Conservation (phyloP, 441 rosid species). For the Omphalea diandra region DNA sequence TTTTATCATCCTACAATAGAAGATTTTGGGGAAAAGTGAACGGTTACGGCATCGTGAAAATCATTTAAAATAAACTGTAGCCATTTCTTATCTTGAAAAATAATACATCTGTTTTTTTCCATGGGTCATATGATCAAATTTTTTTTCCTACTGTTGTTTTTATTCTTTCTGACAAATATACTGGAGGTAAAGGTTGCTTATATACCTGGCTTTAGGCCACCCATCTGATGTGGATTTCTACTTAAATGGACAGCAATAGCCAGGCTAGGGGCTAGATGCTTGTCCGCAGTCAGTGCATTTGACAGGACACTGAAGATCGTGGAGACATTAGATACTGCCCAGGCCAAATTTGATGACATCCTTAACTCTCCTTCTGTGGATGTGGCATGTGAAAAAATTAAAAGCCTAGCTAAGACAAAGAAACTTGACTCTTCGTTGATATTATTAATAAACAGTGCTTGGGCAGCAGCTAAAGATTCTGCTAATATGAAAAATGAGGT, state of each 20-base stretch:
- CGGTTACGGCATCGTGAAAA: too few species aligned
- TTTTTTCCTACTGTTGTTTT: background rate
- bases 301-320: conserved; percentile 71
- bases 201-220: background rate
- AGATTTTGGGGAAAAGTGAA: too few species aligned
- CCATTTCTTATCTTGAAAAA: too few species aligned
- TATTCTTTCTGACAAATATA: background rate
- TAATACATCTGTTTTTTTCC: too few species aligned
- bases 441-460: conserved; percentile 74
- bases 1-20: too few species aligned
- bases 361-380: conserved; percentile 77
- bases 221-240: conserved; percentile 3
- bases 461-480: conserved; percentile 90
- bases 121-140: background rate
- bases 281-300: conserved; percentile 79
- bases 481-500: conserved; percentile 73
- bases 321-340: conserved; percentile 74
- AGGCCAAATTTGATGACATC: conserved; percentile 83
- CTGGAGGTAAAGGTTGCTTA: background rate
- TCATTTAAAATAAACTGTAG: too few species aligned
- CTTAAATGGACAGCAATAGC: conserved; percentile 57
- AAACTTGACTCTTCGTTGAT: conserved; percentile 88
- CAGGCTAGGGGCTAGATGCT: conserved; percentile 78
- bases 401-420: conserved; percentile 81
- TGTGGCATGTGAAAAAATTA: conserved; percentile 83